These are phyloP conservation scores for Monascus ruber DNA, from an alignment of 2,329 filamentous ascomycete species.

Conservation along the genomic window DNA sequence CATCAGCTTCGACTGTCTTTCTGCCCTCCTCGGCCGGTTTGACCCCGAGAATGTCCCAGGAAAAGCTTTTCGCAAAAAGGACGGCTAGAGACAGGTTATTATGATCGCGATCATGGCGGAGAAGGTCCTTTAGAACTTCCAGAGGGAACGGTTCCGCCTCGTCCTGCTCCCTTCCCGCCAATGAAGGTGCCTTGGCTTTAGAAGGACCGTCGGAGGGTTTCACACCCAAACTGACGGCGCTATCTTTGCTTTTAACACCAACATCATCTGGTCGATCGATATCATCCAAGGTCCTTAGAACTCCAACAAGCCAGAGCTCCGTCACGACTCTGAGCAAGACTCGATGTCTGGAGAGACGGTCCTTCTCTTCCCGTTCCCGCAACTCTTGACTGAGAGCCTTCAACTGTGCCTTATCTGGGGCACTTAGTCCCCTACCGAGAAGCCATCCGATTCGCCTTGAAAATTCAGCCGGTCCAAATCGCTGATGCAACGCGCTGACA, in stretches of 20 bases:
- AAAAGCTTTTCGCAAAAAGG: conserved; percentile 89
- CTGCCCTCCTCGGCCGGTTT: conserved; percentile 64
- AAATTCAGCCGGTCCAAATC: conserved; percentile 82
- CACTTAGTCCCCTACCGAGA: conserved; percentile 79
- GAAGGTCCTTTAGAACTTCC: conserved; percentile 92
- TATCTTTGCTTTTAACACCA: conserved; percentile 44
- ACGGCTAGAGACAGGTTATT: conserved; percentile 83
- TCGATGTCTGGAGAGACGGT: conserved; percentile 75
- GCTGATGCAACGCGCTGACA: conserved; percentile 87
- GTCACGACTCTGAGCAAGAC: conserved; percentile 81
- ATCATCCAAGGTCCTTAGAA: conserved; percentile 69
- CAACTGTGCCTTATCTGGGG: conserved; percentile 72
- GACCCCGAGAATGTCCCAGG: conserved; percentile 86
- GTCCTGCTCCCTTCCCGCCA: conserved; percentile 45
- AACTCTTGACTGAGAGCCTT: conserved; percentile 71
- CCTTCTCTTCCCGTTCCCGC: conserved; percentile 91
- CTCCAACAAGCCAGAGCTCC: conserved; percentile 88
- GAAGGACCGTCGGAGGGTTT: conserved; percentile 45
- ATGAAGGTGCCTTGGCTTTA: conserved; percentile 53
- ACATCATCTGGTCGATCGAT: conserved; percentile 53
- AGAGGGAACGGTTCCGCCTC: conserved; percentile 86
- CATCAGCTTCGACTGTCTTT: conserved; percentile 74
- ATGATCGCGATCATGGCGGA: conserved; percentile 89
- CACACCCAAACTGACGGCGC: conserved; percentile 20
- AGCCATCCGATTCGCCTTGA: conserved; percentile 88